Percentiles rank a stretch among this genome's conserved stretches.
Evolutionary conservation across 805 yeast species (phyloP).

Genomic region (Nakazawaea peltata): DNA sequence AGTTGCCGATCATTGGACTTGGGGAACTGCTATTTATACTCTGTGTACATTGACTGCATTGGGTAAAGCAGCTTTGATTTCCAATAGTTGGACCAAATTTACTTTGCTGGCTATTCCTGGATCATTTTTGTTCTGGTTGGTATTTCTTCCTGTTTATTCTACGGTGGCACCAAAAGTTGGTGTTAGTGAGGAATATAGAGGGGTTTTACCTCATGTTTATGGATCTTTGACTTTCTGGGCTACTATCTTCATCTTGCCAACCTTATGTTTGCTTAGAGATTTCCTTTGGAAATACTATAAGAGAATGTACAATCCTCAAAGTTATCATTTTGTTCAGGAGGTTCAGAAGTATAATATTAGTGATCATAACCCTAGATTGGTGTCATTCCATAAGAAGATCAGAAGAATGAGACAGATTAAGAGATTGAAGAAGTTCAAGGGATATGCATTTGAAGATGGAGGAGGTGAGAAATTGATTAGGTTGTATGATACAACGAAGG

Average conservation of each 20-base stretch:
- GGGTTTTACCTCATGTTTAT: conserved; percentile 69
- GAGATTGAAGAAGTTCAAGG: conserved; percentile 96
- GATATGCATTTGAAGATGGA: conserved; percentile 95
- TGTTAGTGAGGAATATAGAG: conserved; percentile 79
- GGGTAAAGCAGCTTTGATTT: conserved; percentile 90
- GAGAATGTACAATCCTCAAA: conserved; percentile 85
- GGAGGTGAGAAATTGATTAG: conserved; percentile 89
- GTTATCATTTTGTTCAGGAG: conserved; percentile 93
- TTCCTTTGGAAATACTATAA: conserved; percentile 91
- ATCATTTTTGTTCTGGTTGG: conserved; percentile 76
- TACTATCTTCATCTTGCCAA: conserved; percentile 64
- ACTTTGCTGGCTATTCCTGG: conserved; percentile 94
- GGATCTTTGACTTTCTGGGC: conserved; percentile 82
- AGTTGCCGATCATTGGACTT: conserved; percentile 82
- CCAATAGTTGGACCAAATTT: conserved; percentile 92
- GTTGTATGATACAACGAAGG: conserved; percentile 81
- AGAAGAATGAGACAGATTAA: conserved; percentile 97
- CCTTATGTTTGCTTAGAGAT: conserved; percentile 77
- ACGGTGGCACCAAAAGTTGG: conserved; percentile 74
- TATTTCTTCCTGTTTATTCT: conserved; percentile 82
- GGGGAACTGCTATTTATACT: conserved; percentile 89
- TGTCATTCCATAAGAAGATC: conserved; percentile 94
- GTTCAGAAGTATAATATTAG: conserved; percentile 92
- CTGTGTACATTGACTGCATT: conserved; percentile 81
- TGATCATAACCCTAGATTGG: conserved; percentile 93